These are phyloP conservation scores for Chondrus crispus DNA, from an alignment of 23 red algal genomes.

Conservation along the genomic window DNA sequence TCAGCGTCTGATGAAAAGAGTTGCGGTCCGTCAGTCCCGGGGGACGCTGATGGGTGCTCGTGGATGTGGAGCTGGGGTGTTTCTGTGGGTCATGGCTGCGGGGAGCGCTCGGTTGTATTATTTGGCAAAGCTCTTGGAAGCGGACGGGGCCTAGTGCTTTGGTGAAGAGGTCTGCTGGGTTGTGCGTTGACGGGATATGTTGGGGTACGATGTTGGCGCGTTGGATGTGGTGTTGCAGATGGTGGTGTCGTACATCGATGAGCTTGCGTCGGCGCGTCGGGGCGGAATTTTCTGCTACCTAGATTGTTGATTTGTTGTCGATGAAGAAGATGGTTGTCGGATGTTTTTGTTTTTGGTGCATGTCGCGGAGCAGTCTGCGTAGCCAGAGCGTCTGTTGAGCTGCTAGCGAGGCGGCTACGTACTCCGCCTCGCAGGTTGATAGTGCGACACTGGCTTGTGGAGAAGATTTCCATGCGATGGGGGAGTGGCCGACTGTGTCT, in stretches of 20 bases:
- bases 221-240: neutral
- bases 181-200: neutral
- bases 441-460: neutral
- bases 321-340: neutral
- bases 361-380: neutral
- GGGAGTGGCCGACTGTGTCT: neutral
- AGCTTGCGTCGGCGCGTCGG: neutral
- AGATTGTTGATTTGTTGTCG: neutral
- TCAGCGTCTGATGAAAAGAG: too few relatives aligned
- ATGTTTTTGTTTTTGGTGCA: neutral
- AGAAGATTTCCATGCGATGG: neutral
- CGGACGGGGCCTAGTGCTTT: neutral
- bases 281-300: neutral
- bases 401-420: neutral
- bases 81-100: too few relatives aligned
- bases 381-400: neutral
- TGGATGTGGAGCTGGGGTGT: too few relatives aligned
- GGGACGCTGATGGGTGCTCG: too few relatives aligned
- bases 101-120: too few relatives aligned
- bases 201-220: too few relatives aligned
- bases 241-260: neutral
- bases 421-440: neutral
- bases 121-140: neutral
- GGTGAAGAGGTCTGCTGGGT: neutral
- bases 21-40: too few relatives aligned